Evolutionary conservation across 2,329 filamentous ascomycete species (phyloP).

Genomic region (Sarocladium strictum): DNA sequence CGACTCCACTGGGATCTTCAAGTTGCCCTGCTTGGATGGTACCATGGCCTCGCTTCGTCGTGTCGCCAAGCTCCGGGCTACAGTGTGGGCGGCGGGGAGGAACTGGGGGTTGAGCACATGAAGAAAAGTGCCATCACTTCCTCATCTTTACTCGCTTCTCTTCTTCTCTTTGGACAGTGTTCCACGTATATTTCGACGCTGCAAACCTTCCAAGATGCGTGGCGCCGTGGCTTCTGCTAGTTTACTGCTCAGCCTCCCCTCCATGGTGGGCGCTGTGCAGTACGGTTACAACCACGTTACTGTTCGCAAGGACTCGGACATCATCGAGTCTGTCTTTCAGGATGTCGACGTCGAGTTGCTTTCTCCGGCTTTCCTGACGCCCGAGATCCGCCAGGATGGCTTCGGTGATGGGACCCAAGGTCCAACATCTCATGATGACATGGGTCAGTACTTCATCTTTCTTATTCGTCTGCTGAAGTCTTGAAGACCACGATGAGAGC

Average conservation of each 20-base stretch:
- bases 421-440: constrained; percentile 13
- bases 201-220: too few species aligned
- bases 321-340: constrained; percentile 10
- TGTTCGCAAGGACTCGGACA: constrained; percentile 10
- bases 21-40: too few species aligned
- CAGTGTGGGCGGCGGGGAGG: too few species aligned
- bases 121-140: too few species aligned
- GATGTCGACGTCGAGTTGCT: constrained; percentile 14
- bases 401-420: constrained; percentile 16
- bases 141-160: too few species aligned
- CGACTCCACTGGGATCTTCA: too few species aligned
- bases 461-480: not conserved
- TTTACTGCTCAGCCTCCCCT: constrained; percentile 10
- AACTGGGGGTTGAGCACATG: too few species aligned
- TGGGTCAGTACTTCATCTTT: constrained; percentile 11
- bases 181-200: too few species aligned
- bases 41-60: too few species aligned
- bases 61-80: too few species aligned
- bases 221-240: too few species aligned
- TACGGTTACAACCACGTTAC: constrained; percentile 15
- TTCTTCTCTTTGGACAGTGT: too few species aligned
- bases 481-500: not conserved
- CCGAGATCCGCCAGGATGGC: constrained; percentile 12
- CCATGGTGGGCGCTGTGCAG: constrained; percentile 10
- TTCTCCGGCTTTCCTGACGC: constrained; percentile 14